phyloP scores from a whole-genome alignment of 1,284 basidiomycete genomes.

The Moniliella sp. region DNA sequence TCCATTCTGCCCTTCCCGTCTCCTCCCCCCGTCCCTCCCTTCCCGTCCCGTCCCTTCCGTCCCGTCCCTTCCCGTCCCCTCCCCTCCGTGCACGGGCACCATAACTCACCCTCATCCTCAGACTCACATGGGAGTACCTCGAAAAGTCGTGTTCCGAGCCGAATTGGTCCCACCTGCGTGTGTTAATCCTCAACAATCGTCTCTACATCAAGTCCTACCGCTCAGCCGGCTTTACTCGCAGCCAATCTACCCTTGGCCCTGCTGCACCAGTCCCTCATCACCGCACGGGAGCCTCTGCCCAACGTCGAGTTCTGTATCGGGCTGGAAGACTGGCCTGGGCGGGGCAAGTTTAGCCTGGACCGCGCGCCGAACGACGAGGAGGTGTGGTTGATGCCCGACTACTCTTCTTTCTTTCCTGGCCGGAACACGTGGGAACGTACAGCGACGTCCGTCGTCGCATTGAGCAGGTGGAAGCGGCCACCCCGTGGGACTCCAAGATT shows the following conservation, averaged over 20 bases:
- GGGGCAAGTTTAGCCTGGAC: slow-evolving; percentile 23
- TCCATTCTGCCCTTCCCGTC: not conserved
- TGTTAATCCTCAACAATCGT: slow-evolving; percentile 22
- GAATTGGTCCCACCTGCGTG: slow-evolving; percentile 19
- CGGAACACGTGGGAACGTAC: slow-evolving; percentile 16
- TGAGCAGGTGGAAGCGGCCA: slow-evolving; percentile 8
- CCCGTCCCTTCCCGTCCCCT: no score
- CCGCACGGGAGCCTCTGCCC: slow-evolving; percentile 18
- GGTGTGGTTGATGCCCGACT: slow-evolving; percentile 31
- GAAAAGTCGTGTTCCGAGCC: slow-evolving; percentile 20
- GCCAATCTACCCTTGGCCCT: slow-evolving; percentile 15
- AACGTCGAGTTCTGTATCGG: slow-evolving; percentile 29
- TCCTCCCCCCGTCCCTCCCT: no score
- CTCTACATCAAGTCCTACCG: slow-evolving; percentile 18
- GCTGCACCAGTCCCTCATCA: slow-evolving; percentile 12
- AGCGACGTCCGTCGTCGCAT: slow-evolving; percentile 13
- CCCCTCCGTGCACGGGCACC: no score
- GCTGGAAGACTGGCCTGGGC: slow-evolving; percentile 21
- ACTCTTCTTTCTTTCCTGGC: slow-evolving; percentile 4
- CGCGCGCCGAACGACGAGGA: slow-evolving; percentile 14
- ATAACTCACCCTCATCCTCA: no score
- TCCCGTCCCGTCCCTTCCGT: no score
- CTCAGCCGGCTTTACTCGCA: slow-evolving; percentile 11
- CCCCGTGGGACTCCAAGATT: slow-evolving; percentile 13
- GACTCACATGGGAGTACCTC: slow-evolving; percentile 11